Conservation (phyloP, 2,329 filamentous ascomycete species). For the Penicillium glabrum region DNA sequence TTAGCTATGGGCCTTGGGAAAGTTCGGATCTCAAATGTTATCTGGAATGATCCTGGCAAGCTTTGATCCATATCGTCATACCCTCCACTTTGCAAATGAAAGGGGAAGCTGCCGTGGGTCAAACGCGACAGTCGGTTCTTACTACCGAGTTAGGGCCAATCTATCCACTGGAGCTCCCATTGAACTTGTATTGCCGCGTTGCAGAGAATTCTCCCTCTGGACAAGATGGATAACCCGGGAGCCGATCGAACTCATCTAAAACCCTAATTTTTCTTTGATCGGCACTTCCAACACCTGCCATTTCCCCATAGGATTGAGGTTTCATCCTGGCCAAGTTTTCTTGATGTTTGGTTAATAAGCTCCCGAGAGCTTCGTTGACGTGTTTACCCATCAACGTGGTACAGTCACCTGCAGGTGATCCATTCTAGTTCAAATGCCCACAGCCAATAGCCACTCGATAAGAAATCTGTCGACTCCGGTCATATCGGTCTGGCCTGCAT, state of each 20-base stretch:
- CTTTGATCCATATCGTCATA: slow-evolving; percentile 17
- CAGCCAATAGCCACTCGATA: background rate
- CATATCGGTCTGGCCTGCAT: slow-evolving; percentile 7
- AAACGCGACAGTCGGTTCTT: slow-evolving; percentile 8
- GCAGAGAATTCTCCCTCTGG: background rate
- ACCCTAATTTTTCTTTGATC: background rate
- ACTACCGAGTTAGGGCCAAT: slow-evolving; percentile 7
- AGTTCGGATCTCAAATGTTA: background rate
- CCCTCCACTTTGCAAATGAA: slow-evolving; percentile 19
- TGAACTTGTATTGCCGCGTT: background rate
- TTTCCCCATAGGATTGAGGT: background rate
- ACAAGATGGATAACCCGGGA: background rate
- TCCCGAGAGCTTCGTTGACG: background rate
- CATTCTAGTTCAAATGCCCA: background rate
- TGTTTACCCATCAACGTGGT: background rate
- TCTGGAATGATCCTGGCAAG: slow-evolving; percentile 4
- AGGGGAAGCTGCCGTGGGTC: slow-evolving; percentile 12
- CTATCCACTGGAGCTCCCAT: background rate
- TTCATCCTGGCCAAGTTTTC: background rate
- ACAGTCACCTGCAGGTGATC: background rate
- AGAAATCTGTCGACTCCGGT: slow-evolving; percentile 6
- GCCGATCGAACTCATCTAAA: background rate
- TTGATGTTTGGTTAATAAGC: background rate
- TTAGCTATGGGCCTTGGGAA: background rate
- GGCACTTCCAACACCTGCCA: background rate